Percentiles rank a stretch among this genome's conserved stretches.
phyloP scores from a whole-genome alignment of 306 rosid species.

The Acmispon strigosus region DNA sequence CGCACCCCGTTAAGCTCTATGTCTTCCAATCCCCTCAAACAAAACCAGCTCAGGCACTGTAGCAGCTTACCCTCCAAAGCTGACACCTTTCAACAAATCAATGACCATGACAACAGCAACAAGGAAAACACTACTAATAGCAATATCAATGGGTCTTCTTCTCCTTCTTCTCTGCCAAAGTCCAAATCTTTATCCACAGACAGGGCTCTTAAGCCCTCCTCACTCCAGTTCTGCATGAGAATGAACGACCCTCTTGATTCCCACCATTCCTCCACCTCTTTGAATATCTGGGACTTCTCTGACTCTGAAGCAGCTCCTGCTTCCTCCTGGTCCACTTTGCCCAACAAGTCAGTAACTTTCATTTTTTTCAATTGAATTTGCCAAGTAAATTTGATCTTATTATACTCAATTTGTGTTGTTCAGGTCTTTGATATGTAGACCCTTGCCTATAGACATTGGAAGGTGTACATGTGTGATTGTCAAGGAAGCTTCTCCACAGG shows the following conservation, averaged over 20 bases:
- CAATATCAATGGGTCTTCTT: slow-evolving; percentile 31
- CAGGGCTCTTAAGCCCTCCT: slow-evolving; percentile 52
- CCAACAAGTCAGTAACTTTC: slow-evolving; percentile 44
- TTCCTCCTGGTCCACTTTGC: slow-evolving; percentile 92
- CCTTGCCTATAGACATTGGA: slow-evolving; percentile 84
- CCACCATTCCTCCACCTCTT: slow-evolving; percentile 40
- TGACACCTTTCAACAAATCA: neutral
- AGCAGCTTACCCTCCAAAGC: slow-evolving; percentile 31
- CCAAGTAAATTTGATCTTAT: neutral
- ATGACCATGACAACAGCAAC: slow-evolving; percentile 16
- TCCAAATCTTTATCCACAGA: slow-evolving; percentile 54
- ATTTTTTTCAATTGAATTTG: no score
- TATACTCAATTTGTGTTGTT: neutral
- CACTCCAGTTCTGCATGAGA: slow-evolving; percentile 79
- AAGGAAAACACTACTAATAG: slow-evolving; percentile 37
- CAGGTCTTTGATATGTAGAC: slow-evolving; percentile 75
- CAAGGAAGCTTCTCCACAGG: slow-evolving; percentile 57
- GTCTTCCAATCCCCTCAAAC: slow-evolving; percentile 44
- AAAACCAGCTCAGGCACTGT: slow-evolving; percentile 36
- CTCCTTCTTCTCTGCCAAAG: slow-evolving; percentile 23
- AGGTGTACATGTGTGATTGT: slow-evolving; percentile 75
- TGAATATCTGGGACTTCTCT: slow-evolving; percentile 81
- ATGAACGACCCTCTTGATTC: slow-evolving; percentile 44
- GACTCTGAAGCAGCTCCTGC: slow-evolving; percentile 96
- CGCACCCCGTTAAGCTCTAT: no score